phyloP scores from a whole-genome alignment of 192 early-diverging fungal genomes.

The Phycomyces blakesleeanus region DNA sequence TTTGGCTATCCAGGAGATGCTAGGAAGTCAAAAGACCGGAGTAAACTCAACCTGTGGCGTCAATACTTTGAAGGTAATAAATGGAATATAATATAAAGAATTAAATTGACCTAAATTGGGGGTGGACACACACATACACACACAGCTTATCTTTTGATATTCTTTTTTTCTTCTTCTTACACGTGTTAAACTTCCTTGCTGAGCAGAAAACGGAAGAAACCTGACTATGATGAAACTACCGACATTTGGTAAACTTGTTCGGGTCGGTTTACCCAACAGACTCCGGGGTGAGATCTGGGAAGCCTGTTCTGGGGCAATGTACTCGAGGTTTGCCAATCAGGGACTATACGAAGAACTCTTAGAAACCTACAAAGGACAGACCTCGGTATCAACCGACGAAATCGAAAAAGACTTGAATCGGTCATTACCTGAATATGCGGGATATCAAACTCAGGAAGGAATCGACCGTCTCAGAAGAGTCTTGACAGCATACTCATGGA shows the following conservation, averaged over 20 bases:
- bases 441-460: constrained; percentile 77
- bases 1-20: constrained; percentile 73
- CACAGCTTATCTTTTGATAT: too few relatives aligned
- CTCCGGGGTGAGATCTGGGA: constrained; percentile 91
- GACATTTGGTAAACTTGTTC: constrained; percentile 78
- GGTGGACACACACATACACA: too few relatives aligned
- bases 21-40: constrained; percentile 68
- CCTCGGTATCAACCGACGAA: constrained; percentile 77
- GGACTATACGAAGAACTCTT: constrained; percentile 71
- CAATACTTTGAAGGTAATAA: constrained; percentile 65
- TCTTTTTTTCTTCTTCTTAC: too few relatives aligned
- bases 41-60: constrained; percentile 72
- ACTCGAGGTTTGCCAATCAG: constrained; percentile 70
- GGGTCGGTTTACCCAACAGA: constrained; percentile 75
- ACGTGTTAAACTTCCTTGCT: not conserved
- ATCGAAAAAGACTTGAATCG: constrained; percentile 88
- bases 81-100: too few relatives aligned
- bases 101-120: too few relatives aligned
- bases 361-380: constrained; percentile 52
- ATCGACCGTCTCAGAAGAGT: constrained; percentile 81
- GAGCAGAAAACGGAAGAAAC: constrained; percentile 69
- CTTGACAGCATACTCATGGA: constrained; percentile 65
- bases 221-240: constrained; percentile 72
- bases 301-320: constrained; percentile 75
- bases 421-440: constrained; percentile 77